These are phyloP conservation scores for Leonotis leonurus DNA, from an alignment of 257 asterid species.

Conservation along the genomic window DNA sequence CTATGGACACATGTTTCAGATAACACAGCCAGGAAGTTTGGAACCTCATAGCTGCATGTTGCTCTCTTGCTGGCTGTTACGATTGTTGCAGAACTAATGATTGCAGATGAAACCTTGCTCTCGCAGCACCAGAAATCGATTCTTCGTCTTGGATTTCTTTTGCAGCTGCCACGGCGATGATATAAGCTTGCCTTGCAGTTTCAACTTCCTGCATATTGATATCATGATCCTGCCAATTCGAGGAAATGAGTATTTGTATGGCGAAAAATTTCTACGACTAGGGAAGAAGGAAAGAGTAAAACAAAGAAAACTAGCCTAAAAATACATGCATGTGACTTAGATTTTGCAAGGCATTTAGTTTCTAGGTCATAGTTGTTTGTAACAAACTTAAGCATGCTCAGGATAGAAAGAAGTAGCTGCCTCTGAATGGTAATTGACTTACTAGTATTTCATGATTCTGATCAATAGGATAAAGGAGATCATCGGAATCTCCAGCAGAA, in stretches of 20 bases:
- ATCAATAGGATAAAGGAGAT: conserved; percentile 29
- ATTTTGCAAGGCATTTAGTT: background rate
- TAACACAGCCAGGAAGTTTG: background rate
- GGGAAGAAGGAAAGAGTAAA: background rate
- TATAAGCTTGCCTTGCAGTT: conserved; percentile 72
- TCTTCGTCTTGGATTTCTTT: conserved; percentile 67
- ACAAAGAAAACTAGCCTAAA: too few species aligned
- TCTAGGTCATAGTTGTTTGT: background rate
- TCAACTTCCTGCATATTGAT: conserved; percentile 53
- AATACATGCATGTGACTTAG: too few species aligned
- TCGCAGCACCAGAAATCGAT: conserved; percentile 72
- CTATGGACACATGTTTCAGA: background rate
- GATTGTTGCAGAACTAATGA: conserved; percentile 39
- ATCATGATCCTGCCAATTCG: conserved; percentile 50
- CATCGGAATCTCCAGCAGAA: conserved; percentile 42
- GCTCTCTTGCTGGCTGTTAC: conserved; percentile 6
- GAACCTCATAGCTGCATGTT: background rate
- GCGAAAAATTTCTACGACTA: background rate
- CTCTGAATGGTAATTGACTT: conserved; percentile 24
- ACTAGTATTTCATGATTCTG: conserved; percentile 43
- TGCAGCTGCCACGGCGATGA: conserved; percentile 60
- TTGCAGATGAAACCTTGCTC: conserved; percentile 65
- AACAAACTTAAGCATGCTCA: background rate
- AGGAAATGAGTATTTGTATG: background rate
- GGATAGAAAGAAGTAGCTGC: background rate